Evolutionary conservation across 495 filamentous ascomycete species (phyloP).

Genomic region (Hyaloscypha variabilis): DNA sequence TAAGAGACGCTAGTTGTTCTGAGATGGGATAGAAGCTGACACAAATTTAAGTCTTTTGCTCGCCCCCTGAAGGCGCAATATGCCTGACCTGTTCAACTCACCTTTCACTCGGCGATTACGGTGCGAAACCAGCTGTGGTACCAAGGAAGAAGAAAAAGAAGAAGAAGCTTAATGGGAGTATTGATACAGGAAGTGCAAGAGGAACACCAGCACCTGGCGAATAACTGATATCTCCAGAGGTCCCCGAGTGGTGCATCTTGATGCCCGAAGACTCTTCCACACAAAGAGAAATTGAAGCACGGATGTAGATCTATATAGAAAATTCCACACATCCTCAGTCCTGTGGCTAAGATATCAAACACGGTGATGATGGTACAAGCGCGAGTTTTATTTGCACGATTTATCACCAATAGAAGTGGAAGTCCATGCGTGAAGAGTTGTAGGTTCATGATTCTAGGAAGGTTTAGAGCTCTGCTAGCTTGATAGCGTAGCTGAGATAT

Average conservation of each 20-base stretch:
- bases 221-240: conserved; percentile 1
- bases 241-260: background rate
- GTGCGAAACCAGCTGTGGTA: conserved; percentile 73
- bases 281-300: background rate
- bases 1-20: conserved; percentile 36
- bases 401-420: background rate
- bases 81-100: conserved; percentile 93
- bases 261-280: background rate
- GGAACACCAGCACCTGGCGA: conserved; percentile 41
- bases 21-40: background rate
- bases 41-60: conserved; percentile 57
- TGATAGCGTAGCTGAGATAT: background rate
- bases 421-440: background rate
- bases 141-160: conserved; percentile 72
- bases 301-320: background rate
- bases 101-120: conserved; percentile 75
- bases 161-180: conserved; percentile 52
- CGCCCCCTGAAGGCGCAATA: conserved; percentile 63
- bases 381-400: background rate
- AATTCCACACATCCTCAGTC: background rate
- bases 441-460: conserved; percentile 2
- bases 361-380: background rate
- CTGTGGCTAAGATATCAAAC: background rate
- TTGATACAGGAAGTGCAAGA: conserved; percentile 43
- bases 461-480: background rate